Evolutionary conservation across 495 filamentous ascomycete genomes (phyloP).

Genomic region (Trypethelium eluteriae): DNA sequence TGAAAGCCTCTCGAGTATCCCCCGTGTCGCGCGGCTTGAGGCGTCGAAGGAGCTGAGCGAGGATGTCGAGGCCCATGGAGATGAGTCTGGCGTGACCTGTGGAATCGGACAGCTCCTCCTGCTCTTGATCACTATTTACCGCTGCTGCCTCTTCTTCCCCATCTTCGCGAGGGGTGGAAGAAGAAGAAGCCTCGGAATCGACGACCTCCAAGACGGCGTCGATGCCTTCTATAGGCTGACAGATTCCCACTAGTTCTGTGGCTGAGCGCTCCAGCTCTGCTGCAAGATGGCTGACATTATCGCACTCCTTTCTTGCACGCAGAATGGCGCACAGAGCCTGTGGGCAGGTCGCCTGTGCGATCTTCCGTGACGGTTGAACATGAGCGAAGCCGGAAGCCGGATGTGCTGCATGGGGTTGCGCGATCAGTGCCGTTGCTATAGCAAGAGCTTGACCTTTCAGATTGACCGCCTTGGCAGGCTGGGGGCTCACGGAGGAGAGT

Average conservation of each 20-base stretch:
- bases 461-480: background rate
- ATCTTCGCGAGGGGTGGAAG: constrained; percentile 13
- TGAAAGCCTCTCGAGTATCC: constrained; percentile 28
- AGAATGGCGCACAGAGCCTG: constrained; percentile 61
- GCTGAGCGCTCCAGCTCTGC: constrained; percentile 51
- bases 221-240: constrained; percentile 43
- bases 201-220: constrained; percentile 45
- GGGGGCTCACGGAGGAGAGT: background rate
- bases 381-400: constrained; percentile 62
- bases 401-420: constrained; percentile 5
- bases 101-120: background rate
- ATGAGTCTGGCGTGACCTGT: background rate
- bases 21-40: constrained; percentile 12
- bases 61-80: constrained; percentile 22
- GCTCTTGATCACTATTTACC: background rate
- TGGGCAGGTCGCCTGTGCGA: constrained; percentile 57
- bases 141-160: background rate
- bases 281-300: constrained; percentile 48
- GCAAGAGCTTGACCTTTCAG: constrained; percentile 8
- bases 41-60: constrained; percentile 20
- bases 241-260: constrained; percentile 45
- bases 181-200: constrained; percentile 25
- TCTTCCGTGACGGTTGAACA: constrained; percentile 48
- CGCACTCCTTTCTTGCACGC: constrained; percentile 51
- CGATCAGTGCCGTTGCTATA: background rate